A percentile compares a stretch with the other conserved stretches of the same genome.
Conservation (phyloP, 805 yeast species). For the Candida hungchunana region DNA sequence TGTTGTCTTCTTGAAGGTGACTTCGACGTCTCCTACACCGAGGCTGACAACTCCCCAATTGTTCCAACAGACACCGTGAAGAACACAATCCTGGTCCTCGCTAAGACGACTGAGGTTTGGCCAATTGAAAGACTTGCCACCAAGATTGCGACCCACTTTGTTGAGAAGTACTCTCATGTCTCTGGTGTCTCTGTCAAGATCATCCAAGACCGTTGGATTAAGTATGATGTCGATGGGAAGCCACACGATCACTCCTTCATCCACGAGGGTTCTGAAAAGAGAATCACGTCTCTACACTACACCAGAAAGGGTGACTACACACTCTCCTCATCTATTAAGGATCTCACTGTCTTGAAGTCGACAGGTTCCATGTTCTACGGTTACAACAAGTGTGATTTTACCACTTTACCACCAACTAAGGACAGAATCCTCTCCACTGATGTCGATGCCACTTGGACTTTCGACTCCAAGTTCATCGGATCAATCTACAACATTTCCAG, state of each 20-base stretch:
- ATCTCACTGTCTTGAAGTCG: constrained; percentile 79
- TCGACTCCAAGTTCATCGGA: constrained; percentile 46
- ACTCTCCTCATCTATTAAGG: constrained; percentile 68
- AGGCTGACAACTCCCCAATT: constrained; percentile 83
- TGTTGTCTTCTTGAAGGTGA: constrained; percentile 70
- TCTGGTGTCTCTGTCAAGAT: constrained; percentile 65
- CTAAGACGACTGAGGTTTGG: constrained; percentile 79
- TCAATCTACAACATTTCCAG: constrained; percentile 45
- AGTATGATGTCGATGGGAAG: constrained; percentile 69
- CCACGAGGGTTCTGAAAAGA: constrained; percentile 80
- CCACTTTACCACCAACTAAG: constrained; percentile 75
- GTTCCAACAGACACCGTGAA: constrained; percentile 95
- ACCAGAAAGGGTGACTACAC: constrained; percentile 48
- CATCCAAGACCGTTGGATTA: constrained; percentile 75
- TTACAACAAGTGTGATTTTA: constrained; percentile 80
- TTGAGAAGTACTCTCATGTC: constrained; percentile 72
- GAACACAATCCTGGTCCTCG: constrained; percentile 80
- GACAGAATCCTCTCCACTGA: constrained; percentile 90
- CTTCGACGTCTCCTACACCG: constrained; percentile 76
- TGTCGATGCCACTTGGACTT: constrained; percentile 69
- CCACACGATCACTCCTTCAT: constrained; percentile 79
- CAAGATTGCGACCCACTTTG: constrained; percentile 76
- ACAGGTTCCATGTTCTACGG: constrained; percentile 94
- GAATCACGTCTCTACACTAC: constrained; percentile 53
- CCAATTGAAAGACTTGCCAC: constrained; percentile 91